phyloP scores from a whole-genome alignment of 176 grass and related monocot genomes.

The Bromus sterilis region DNA sequence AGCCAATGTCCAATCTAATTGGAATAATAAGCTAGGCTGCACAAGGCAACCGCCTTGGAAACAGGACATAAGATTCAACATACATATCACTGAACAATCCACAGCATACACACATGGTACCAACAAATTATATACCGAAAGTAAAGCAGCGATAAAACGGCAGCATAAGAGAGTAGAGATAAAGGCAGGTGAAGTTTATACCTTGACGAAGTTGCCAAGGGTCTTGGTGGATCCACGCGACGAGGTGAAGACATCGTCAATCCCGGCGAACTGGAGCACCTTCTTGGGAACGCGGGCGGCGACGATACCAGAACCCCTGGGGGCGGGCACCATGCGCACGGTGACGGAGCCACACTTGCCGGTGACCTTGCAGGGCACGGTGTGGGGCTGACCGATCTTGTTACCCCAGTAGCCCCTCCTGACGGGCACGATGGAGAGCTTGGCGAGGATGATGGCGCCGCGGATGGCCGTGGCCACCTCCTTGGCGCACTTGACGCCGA shows the following conservation, averaged over 20 bases:
- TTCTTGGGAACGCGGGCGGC: conserved; percentile 85
- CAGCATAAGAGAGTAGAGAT: neutral
- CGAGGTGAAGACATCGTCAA: conserved; percentile 82
- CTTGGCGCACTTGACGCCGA: conserved; percentile 89
- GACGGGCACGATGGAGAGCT: conserved; percentile 69
- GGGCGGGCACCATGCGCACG: conserved; percentile 79
- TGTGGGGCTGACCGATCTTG: conserved; percentile 81
- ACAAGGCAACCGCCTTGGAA: neutral
- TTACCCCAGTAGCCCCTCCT: conserved; percentile 88
- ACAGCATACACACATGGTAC: neutral
- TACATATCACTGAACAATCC: neutral
- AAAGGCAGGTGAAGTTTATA: neutral
- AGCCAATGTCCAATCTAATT: too few species aligned
- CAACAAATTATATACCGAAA: neutral
- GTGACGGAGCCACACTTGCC: conserved; percentile 86
- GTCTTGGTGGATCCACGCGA: conserved; percentile 93
- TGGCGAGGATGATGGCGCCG: conserved; percentile 83
- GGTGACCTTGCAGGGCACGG: conserved; percentile 86
- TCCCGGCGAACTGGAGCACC: conserved; percentile 84
- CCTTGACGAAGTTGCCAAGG: conserved; percentile 95
- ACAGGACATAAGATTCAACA: neutral
- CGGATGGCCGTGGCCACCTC: conserved; percentile 89
- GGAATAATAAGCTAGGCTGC: too few species aligned
- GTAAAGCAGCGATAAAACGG: neutral
- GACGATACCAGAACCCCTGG: conserved; percentile 71